Evolutionary conservation across 2,329 filamentous ascomycete genomes (phyloP).

Genomic region (Apiospora hydei): DNA sequence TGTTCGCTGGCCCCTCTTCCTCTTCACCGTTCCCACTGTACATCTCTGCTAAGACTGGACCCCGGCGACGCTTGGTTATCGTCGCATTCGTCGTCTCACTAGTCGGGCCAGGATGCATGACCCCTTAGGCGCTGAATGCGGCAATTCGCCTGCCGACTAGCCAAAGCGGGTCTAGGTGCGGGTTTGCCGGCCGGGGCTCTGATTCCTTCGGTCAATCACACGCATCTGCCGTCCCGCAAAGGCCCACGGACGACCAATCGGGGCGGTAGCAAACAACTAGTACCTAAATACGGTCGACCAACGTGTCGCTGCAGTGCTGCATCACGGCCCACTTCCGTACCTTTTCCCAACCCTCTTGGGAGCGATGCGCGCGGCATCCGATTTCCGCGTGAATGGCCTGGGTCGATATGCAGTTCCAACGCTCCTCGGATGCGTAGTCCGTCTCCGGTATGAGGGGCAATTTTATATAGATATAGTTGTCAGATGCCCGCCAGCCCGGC

Average conservation of each 20-base stretch:
- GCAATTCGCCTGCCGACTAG: slow-evolving; percentile 7
- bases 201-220: slow-evolving; percentile 13
- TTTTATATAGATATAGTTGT: neutral
- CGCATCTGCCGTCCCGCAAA: slow-evolving; percentile 8
- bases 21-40: slow-evolving; percentile 8
- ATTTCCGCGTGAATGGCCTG: neutral
- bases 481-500: neutral
- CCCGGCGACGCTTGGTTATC: neutral
- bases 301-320: neutral
- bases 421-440: neutral
- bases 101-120: slow-evolving; percentile 16
- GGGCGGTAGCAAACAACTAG: neutral
- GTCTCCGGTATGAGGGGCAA: neutral
- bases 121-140: slow-evolving; percentile 9
- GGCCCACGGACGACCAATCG: slow-evolving; percentile 9
- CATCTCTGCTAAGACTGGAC: neutral
- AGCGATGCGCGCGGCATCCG: neutral
- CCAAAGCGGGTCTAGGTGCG: slow-evolving; percentile 10
- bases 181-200: slow-evolving; percentile 13
- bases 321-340: neutral
- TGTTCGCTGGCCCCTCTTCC: neutral
- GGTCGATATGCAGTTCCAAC: neutral
- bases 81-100: slow-evolving; percentile 13
- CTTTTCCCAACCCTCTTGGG: neutral
- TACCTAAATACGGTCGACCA: neutral